Evolutionary conservation across 345 rosid species (phyloP).

Genomic region (Diplotaxis tenuifolia): DNA sequence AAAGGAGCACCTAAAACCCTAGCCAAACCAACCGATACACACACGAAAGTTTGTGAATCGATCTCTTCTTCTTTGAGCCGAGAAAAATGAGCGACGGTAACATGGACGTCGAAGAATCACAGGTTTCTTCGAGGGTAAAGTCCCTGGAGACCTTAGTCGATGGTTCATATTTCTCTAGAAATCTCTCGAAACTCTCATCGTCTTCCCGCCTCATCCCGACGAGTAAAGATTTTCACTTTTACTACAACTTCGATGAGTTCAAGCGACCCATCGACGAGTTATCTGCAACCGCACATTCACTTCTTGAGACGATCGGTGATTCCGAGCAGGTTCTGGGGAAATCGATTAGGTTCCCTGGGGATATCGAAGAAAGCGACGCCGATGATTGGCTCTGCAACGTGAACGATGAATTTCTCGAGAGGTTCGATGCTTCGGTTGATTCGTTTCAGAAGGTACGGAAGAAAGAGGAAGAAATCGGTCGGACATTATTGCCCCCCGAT

Average conservation of each 20-base stretch:
- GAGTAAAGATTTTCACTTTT: conserved; percentile 78
- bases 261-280: conserved; percentile 53
- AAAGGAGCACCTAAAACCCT: conserved; percentile 31
- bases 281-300: conserved; percentile 45
- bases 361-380: conserved; percentile 51
- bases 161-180: conserved; percentile 47
- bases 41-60: neutral
- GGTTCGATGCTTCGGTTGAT: conserved; percentile 56
- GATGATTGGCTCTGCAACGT: conserved; percentile 69
- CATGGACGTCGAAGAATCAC: conserved; percentile 38
- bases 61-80: conserved; percentile 5
- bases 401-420: conserved; percentile 70
- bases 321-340: conserved; percentile 38
- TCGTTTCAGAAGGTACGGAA: conserved; percentile 48
- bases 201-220: conserved; percentile 62
- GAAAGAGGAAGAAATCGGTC: conserved; percentile 51
- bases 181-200: conserved; percentile 56
- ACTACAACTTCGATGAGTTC: conserved; percentile 73
- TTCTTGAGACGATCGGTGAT: conserved; percentile 58
- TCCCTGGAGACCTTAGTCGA: conserved; percentile 41
- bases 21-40: conserved; percentile 12
- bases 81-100: conserved; percentile 23
- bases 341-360: conserved; percentile 44
- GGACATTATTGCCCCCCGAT: neutral
- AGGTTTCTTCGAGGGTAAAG: conserved; percentile 30